phyloP scores from a whole-genome alignment of 768 basidiomycete genomes.

The Phylloporus arenicola region DNA sequence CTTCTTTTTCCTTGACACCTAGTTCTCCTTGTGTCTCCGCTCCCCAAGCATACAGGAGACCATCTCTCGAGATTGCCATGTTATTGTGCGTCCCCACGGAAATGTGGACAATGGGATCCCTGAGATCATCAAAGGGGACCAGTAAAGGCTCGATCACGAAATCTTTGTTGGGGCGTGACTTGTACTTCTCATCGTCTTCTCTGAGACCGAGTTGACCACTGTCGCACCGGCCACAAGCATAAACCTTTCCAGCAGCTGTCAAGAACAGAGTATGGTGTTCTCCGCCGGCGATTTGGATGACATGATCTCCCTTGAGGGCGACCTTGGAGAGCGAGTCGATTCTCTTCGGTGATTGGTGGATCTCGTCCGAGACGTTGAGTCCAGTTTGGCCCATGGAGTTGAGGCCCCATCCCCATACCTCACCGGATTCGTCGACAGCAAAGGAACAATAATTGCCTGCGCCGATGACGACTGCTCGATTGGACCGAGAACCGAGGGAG shows the following conservation, averaged over 20 bases:
- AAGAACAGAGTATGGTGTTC: slow-evolving; percentile 90
- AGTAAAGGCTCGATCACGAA: slow-evolving; percentile 62
- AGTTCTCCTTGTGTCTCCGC: slow-evolving; percentile 75
- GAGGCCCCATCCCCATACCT: slow-evolving; percentile 94
- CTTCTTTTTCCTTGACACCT: slow-evolving; percentile 57
- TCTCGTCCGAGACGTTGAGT: slow-evolving; percentile 46
- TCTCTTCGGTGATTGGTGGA: slow-evolving; percentile 57
- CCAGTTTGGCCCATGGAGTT: slow-evolving; percentile 87
- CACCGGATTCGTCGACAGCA: slow-evolving; percentile 77
- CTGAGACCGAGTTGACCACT: slow-evolving; percentile 74
- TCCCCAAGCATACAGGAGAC: slow-evolving; percentile 73
- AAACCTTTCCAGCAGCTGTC: slow-evolving; percentile 77
- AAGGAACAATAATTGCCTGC: slow-evolving; percentile 86
- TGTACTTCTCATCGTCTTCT: slow-evolving; percentile 63
- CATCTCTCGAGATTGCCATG: slow-evolving; percentile 60
- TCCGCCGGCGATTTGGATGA: slow-evolving; percentile 75
- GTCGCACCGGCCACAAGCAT: slow-evolving; percentile 80
- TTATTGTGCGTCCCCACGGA: slow-evolving; percentile 70
- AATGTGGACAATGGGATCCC: slow-evolving; percentile 62
- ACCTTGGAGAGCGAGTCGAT: slow-evolving; percentile 60
- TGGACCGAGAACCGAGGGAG: slow-evolving; percentile 59
- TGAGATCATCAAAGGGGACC: slow-evolving; percentile 56
- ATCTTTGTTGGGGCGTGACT: slow-evolving; percentile 48
- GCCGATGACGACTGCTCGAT: slow-evolving; percentile 66
- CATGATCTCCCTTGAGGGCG: slow-evolving; percentile 53